Percentiles rank a stretch among this genome's conserved stretches.
These are phyloP conservation scores for Cyberlindnera meyerae DNA, from an alignment of 805 yeast genomes.

Conservation along the genomic window DNA sequence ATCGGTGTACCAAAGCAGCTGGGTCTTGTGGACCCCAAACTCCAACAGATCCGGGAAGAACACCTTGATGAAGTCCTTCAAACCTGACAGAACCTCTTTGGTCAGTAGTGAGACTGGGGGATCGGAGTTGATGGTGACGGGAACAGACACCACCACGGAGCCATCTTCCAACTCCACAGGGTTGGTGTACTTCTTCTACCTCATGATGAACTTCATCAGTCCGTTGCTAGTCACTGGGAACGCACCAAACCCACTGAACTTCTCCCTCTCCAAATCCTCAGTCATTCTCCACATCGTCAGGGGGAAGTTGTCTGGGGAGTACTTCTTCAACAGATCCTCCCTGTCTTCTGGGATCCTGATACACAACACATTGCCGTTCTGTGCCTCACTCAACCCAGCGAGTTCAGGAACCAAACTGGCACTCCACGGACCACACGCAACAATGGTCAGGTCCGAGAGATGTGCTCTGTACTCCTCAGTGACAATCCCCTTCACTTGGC, in stretches of 20 bases:
- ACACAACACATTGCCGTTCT: constrained; percentile 32
- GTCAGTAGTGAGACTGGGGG: constrained; percentile 25
- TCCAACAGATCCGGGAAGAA: constrained; percentile 19
- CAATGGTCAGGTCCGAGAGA: constrained; percentile 15
- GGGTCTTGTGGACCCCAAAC: constrained; percentile 15
- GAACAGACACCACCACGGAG: constrained; percentile 29
- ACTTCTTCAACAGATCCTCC: constrained; percentile 30
- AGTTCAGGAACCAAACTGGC: constrained; percentile 21
- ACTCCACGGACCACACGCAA: constrained; percentile 24
- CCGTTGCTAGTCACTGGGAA: constrained; percentile 32
- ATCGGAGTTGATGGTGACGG: constrained; percentile 24
- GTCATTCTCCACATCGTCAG: constrained; percentile 31
- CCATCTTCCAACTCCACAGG: constrained; percentile 22
- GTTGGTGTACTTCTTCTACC: constrained; percentile 34
- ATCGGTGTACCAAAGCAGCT: constrained; percentile 37
- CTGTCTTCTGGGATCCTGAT: constrained; percentile 34
- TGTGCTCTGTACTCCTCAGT: constrained; percentile 27
- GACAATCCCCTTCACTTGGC: constrained; percentile 17
- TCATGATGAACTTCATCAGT: constrained; percentile 30
- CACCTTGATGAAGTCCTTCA: constrained; percentile 14
- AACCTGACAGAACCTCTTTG: constrained; percentile 25
- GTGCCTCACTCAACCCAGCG: constrained; percentile 33
- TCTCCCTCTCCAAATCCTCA: constrained; percentile 27
- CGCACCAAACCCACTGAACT: constrained; percentile 29
- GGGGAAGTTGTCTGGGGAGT: constrained; percentile 30